Base-by-base conservation (phyloP, 768 basidiomycete species). In the Mycena vitilis region DNA sequence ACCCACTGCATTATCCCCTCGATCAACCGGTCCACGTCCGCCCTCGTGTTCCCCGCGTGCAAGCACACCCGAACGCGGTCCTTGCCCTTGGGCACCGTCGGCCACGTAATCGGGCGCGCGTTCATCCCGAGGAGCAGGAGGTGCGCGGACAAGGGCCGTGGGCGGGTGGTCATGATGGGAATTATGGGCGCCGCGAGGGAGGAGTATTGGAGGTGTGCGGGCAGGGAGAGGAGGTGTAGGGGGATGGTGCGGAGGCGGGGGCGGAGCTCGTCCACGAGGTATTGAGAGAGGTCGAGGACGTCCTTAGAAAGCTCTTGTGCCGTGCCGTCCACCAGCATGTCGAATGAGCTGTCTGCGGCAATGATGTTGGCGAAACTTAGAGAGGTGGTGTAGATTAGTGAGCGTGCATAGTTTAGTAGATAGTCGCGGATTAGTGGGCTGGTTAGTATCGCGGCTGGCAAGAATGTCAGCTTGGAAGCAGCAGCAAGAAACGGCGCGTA, bases 381-480 rank as follows among this genome's bases (percentile, higher is more conserved):
- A 0, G 94, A 88, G 0, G 97, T 98, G 4, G 95, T 98, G 80
- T 95, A 98, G 58, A 98, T 94, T 57, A 98, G 83, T 3, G 95
- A 87, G 34, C 96, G 86, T 0, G 95, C 95, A 78, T 96, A 99
- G 77, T 98, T 98, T 71, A 98, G 80, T 23, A 98, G 82, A 78
- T 95, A 98, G 70, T 93, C 88, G 13, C 91, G 89, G 52, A 97
- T 85, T 12, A 94, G 81, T 1, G 86, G 83, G 18, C 83, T 91
- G 18, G 90, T 91, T 44, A 98, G 80, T 7, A 98, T 78, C 7
- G 94, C 93, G 52, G 96, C 96, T 87, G 56, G 12, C 49, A 37
- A 44, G 52, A 25, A 45, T 23, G 2, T 30, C 36, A 40, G 30
- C 22, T 4, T 38, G 59, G 25, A 42, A 15, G 30, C 55, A 20